A percentile compares a stretch with the other conserved stretches of the same genome.
phyloP scores from a whole-genome alignment of 2,329 filamentous ascomycete species.

The Pezicula neosporulosa region DNA sequence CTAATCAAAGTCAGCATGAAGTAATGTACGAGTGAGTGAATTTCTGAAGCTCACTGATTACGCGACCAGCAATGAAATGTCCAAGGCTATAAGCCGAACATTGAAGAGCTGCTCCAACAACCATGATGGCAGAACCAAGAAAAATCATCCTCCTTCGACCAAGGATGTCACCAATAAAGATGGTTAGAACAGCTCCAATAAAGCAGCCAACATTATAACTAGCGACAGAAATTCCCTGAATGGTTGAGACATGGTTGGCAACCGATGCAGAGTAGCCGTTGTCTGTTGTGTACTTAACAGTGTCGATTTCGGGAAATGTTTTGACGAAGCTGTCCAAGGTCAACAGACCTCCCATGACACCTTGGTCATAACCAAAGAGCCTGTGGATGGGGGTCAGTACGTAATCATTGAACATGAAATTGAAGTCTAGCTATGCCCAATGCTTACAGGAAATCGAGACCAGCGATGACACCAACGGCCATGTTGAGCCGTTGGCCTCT shows the following conservation, averaged over 20 bases:
- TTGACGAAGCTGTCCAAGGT: constrained; percentile 55
- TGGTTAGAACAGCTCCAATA: constrained; percentile 41
- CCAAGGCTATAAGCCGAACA: constrained; percentile 39
- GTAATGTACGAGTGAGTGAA: background rate
- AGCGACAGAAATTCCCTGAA: constrained; percentile 48
- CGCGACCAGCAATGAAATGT: constrained; percentile 51
- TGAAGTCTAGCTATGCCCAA: constrained; percentile 47
- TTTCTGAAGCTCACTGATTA: constrained; percentile 30
- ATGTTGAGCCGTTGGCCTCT: constrained; percentile 62
- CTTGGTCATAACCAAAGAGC: constrained; percentile 61
- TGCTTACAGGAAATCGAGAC: constrained; percentile 63
- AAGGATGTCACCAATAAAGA: constrained; percentile 51
- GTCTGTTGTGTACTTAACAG: constrained; percentile 7
- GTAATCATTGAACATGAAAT: constrained; percentile 4
- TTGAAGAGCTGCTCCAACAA: constrained; percentile 48
- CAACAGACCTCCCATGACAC: constrained; percentile 70
- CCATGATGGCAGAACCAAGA: constrained; percentile 53
- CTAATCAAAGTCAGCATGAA: background rate
- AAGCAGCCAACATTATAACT: constrained; percentile 60
- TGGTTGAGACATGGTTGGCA: constrained; percentile 19
- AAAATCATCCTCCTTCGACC: constrained; percentile 56
- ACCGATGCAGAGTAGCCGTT: background rate
- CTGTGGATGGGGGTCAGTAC: constrained; percentile 16
- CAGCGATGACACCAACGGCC: constrained; percentile 68
- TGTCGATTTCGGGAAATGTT: constrained; percentile 29